Percentiles rank a stretch among this genome's conserved stretches.
Evolutionary conservation across 495 filamentous ascomycete species (phyloP).

Genomic region (Neurospora hispaniola): DNA sequence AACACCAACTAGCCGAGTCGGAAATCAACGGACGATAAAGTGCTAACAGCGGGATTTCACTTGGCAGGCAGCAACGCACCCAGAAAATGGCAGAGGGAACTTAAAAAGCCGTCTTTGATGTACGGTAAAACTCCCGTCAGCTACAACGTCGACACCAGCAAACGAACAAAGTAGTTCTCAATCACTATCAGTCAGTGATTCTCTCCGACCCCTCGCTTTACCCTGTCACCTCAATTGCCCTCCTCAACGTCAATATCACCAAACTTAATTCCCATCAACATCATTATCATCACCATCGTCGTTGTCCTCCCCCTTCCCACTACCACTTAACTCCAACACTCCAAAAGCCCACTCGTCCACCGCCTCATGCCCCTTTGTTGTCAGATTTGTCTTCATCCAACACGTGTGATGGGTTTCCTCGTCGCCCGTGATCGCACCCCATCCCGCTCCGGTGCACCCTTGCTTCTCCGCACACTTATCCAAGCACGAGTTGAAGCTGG

Average conservation of each 20-base stretch:
- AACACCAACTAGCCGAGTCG: not conserved
- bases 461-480: conserved; percentile 20
- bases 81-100: too few species aligned
- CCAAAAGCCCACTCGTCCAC: conserved; percentile 36
- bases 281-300: not conserved
- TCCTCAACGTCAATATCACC: not conserved
- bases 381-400: conserved; percentile 46
- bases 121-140: too few species aligned
- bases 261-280: not conserved
- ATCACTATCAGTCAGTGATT: not conserved
- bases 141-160: not conserved
- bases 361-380: conserved; percentile 34
- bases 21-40: not conserved
- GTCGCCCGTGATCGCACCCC: conserved; percentile 22
- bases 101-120: too few species aligned
- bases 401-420: conserved; percentile 23
- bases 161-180: not conserved
- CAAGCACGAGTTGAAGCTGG: conserved; percentile 22
- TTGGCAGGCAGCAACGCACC: too few species aligned
- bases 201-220: not conserved
- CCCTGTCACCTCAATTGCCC: not conserved
- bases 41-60: too few species aligned
- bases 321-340: not conserved
- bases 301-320: not conserved
- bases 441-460: conserved; percentile 27